Percentiles rank a stretch among this genome's conserved stretches.
Conservation (phyloP, 192 early-diverging fungal genomes). For the Podila epicladia region DNA sequence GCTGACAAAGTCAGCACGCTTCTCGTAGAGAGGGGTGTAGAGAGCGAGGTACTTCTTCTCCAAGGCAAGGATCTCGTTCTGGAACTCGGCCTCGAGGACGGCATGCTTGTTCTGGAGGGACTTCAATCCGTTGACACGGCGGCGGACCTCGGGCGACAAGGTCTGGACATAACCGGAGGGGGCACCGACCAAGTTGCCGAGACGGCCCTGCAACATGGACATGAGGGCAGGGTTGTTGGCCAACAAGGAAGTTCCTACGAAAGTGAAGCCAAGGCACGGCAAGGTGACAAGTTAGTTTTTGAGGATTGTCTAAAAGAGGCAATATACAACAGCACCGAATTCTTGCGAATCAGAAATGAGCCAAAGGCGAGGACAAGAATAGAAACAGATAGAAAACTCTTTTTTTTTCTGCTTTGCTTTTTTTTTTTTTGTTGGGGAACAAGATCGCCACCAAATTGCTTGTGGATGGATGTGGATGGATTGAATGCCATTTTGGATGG, state of each 20-base stretch:
- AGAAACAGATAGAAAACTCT: not conserved
- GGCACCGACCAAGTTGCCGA: slow-evolving; percentile 82
- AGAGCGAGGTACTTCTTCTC: slow-evolving; percentile 94
- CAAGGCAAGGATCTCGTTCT: slow-evolving; percentile 89
- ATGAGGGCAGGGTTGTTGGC: slow-evolving; percentile 68
- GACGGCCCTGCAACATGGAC: slow-evolving; percentile 80
- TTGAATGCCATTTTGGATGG: not conserved
- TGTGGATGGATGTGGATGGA: not conserved
- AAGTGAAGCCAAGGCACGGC: too few relatives aligned
- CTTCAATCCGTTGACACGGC: slow-evolving; percentile 85
- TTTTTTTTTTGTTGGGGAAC: not conserved
- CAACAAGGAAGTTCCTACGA: slow-evolving; percentile 16
- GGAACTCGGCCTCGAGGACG: slow-evolving; percentile 87
- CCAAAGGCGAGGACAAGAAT: not conserved
- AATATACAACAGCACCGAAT: not conserved
- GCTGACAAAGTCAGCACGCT: slow-evolving; percentile 80
- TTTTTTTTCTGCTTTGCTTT: not conserved
- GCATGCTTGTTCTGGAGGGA: slow-evolving; percentile 88
- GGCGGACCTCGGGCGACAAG: slow-evolving; percentile 81
- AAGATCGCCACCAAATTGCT: slow-evolving; percentile 3
- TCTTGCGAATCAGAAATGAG: not conserved
- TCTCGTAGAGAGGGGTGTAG: slow-evolving; percentile 90
- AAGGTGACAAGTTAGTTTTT: not conserved
- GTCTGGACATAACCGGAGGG: slow-evolving; percentile 76
- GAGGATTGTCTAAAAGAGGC: not conserved